Evolutionary conservation across 2,329 filamentous ascomycete genomes (phyloP), one percentile per base, ranked within the genome.

Genomic region (Calonectria ilicicola): DNA sequence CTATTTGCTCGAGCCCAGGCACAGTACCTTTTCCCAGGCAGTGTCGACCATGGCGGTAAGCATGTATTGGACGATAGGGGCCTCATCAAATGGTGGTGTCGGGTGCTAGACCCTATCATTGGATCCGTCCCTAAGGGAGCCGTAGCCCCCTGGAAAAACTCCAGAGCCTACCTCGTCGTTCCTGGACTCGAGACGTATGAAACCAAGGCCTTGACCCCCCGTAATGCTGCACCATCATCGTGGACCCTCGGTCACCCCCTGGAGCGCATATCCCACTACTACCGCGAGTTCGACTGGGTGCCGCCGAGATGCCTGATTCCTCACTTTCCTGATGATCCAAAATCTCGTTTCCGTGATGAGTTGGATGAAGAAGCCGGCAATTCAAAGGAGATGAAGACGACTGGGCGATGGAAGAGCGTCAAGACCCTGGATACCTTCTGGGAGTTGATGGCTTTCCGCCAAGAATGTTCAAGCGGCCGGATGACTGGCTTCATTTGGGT

Each of bases 361-460:
- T 86, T 99, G 5, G 96, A 99, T 79, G 94, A 96, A 38, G 95
- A 97, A 81, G 89, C 94, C 0, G 89, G 90, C 1, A 90, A 91
- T 35, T 87, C 89, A 2, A 85, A 85, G 6, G 85, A 85, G 67
- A 85, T 89, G 76, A 89, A 90, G 76, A 88, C 86, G 29, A 85
- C 86, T 3, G 94, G 94, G 0, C 88, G 91, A 69, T 99, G 97
- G 97, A 94, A 92, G 81, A 95, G 93, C 72, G 92, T 98, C 27
- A 93, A 90, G 81, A 94, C 92, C 0, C 86, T 99, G 47, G 94
- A 96, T n/a, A 92, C 96, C 77, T 99, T 99, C 80, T 99, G 97
- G 97, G 97, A 99, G 74, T 94, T 98, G 89, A 98, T 99, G 96
- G 93, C 96, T 0, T 98, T 94, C 81, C 89, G 97, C 69, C 97